Conservation (phyloP, 352 stramenopile species). For the Phytophthora vignae region DNA sequence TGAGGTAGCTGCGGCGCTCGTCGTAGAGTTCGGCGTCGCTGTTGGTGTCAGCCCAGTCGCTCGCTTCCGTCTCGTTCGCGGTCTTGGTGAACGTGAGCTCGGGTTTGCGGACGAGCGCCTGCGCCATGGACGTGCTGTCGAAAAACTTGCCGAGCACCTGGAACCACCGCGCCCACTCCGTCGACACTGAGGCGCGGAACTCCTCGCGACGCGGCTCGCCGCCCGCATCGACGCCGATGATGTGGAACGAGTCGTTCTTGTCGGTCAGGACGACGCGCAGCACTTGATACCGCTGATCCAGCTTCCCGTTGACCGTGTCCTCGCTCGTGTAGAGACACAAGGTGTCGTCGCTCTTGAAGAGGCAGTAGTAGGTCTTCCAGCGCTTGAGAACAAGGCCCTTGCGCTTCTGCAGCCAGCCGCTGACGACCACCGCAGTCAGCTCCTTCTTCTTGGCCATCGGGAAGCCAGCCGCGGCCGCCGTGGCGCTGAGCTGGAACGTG, state of each 20-base stretch:
- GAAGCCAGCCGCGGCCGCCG: conserved; percentile 30
- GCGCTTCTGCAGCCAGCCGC: conserved; percentile 62
- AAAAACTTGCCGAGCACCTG: conserved; percentile 54
- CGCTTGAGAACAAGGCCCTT: conserved; percentile 64
- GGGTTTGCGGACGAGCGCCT: conserved; percentile 47
- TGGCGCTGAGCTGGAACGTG: conserved; percentile 28
- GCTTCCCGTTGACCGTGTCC: conserved; percentile 58
- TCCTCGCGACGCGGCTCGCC: conserved; percentile 57
- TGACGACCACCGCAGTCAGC: conserved; percentile 39
- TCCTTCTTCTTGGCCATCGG: conserved; percentile 40
- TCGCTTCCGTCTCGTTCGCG: conserved; percentile 7
- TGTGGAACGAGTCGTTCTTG: conserved; percentile 58
- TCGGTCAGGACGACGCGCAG: conserved; percentile 57
- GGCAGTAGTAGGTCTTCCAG: conserved; percentile 65
- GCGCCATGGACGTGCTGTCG: conserved; percentile 47
- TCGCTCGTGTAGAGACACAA: conserved; percentile 66
- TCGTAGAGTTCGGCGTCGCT: conserved; percentile 17
- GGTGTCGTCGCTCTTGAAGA: conserved; percentile 61
- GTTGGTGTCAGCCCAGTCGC: conserved; percentile 11
- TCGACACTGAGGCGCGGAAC: conserved; percentile 45
- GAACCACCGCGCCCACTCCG: conserved; percentile 61
- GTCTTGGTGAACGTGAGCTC: conserved; percentile 39
- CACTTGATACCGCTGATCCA: conserved; percentile 59
- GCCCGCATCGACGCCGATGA: conserved; percentile 56
- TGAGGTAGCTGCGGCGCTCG: conserved; percentile 29